Evolutionary conservation across 495 filamentous ascomycete species (phyloP), one percentile per base, ranked within the genome.

Genomic region (Hypomontagnella submonticulosa): DNA sequence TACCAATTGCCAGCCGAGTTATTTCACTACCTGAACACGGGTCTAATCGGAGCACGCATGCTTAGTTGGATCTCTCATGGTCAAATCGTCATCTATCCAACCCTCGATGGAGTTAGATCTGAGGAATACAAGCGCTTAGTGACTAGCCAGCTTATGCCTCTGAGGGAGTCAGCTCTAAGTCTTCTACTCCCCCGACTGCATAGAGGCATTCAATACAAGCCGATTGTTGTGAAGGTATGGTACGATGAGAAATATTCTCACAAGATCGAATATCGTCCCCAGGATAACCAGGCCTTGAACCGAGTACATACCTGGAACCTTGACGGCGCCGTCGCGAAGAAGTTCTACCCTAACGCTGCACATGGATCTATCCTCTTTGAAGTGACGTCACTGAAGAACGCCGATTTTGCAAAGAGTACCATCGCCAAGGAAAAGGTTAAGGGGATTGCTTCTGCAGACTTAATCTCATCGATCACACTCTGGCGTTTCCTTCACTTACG

Each of bases 401-500:
- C 82, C 0, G 82, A 87, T 1, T 93, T 93, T 73, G 85, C 84
- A 1, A 76, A 85, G 32, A 85, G 85, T 61, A 92, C 93, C 1
- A 82, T 90, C 19, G 41, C 71, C 20, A 82, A 79, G 58, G 73
- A 76, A 8, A 81, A 80, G 61, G 68, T 72, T 16, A 71, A 69
- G 71, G 76, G 79, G 16, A 70, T 90, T 9, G 80, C 80, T 37
- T 83, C 84, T n/a, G 81, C 85, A 57, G 82, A 89, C n/a, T 85
- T 96, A 64, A 84, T 98, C 46, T 75, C 89, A 9, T 85, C 86
- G 15, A 91, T 97, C 71, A 85, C 89, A 3, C 76, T 92, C 47
- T 97, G 92, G 89, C 86, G 92, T 38, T 94, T 97, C 75, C 80
- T 98, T 27, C 92, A 97, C 73, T 80, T 98, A 38, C 89, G 93